These are phyloP conservation scores for Ottelia alismoides DNA, from an alignment of 106 monocot genomes.

Conservation along the genomic window DNA sequence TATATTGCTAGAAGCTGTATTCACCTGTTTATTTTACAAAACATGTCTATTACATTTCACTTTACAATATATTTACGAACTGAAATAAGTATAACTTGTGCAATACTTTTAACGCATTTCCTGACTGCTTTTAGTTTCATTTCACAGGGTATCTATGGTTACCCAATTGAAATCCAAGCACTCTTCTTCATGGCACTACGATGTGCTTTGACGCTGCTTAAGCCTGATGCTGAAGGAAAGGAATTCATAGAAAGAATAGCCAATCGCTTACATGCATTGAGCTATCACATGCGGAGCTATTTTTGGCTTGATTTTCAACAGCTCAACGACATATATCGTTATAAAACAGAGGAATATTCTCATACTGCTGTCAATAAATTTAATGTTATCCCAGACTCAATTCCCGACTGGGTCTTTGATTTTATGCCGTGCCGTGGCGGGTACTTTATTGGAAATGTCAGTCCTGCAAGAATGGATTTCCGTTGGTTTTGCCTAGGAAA, in stretches of 20 bases:
- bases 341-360: conserved; percentile 80
- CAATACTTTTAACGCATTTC: too few relatives aligned
- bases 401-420: conserved; percentile 86
- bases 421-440: conserved; percentile 73
- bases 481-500: conserved; percentile 90
- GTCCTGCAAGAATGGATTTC: conserved; percentile 79
- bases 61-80: too few relatives aligned
- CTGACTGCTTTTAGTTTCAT: not conserved
- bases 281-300: conserved; percentile 39
- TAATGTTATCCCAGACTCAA: conserved; percentile 79
- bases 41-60: too few relatives aligned
- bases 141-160: conserved; percentile 69
- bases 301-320: conserved; percentile 84
- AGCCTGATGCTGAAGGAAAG: conserved; percentile 63
- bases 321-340: conserved; percentile 72
- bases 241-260: conserved; percentile 64
- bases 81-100: too few relatives aligned
- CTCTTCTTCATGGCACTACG: conserved; percentile 85
- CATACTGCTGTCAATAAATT: conserved; percentile 89
- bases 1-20: too few relatives aligned
- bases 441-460: conserved; percentile 77
- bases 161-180: conserved; percentile 86
- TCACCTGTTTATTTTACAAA: too few relatives aligned
- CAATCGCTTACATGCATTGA: conserved; percentile 51
- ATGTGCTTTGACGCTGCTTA: conserved; percentile 47